These are phyloP conservation scores for Colletotrichum siamense DNA, from an alignment of 2,329 filamentous ascomycete species.

Conservation along the genomic window DNA sequence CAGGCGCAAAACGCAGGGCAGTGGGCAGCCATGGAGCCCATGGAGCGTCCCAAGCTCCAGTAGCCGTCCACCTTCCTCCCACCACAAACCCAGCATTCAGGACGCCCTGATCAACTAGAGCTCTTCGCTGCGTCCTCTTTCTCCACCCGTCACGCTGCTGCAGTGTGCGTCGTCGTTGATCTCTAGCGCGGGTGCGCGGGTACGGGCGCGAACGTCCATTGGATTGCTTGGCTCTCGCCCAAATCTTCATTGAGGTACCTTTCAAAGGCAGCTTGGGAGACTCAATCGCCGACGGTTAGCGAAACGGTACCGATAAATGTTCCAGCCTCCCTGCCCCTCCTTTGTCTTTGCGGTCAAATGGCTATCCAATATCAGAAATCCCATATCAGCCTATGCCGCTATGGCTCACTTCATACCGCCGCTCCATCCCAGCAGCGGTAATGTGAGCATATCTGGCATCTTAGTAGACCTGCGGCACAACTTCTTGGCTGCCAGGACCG, in stretches of 20 bases:
- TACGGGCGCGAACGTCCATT: not conserved
- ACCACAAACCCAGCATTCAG: not conserved
- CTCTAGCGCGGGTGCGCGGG: not conserved
- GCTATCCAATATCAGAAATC: not conserved
- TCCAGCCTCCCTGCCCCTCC: not conserved
- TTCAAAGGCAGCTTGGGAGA: not conserved
- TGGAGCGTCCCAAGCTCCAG: constrained; percentile 18
- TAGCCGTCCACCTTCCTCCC: not conserved
- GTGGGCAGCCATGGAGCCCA: not conserved
- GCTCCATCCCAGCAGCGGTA: not conserved
- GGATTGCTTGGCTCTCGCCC: constrained; percentile 4
- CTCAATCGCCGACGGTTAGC: not conserved
- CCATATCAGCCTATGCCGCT: not conserved
- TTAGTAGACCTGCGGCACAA: not conserved
- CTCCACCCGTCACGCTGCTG: not conserved
- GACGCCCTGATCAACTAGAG: constrained; percentile 8
- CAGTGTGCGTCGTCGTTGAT: not conserved
- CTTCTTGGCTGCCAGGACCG: not conserved
- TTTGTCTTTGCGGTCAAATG: not conserved
- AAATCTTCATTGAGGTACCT: not conserved
- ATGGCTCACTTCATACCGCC: not conserved
- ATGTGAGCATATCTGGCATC: not conserved
- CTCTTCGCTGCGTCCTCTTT: not conserved
- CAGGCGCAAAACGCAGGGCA: constrained; percentile 1
- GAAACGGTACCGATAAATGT: not conserved